Evolutionary conservation across 2,329 filamentous ascomycete species (phyloP), one percentile per base, ranked within the genome.

Genomic region (Colletotrichum higginsianum): DNA sequence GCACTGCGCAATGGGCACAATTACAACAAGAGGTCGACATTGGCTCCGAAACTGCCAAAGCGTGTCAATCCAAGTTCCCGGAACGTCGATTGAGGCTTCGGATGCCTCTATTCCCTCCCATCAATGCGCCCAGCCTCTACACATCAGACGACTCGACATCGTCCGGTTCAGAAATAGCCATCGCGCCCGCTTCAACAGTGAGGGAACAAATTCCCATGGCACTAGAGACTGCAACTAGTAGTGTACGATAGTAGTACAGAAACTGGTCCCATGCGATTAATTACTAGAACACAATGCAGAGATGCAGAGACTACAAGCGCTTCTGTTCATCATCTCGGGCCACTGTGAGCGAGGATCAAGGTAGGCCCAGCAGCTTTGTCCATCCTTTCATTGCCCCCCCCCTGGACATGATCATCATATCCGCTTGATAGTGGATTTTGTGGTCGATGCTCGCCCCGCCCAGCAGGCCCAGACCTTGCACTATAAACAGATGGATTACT

Each of bases 401-500:
- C 52, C 52, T 16, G 40, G 15, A 55, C 52, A n/a, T n/a, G 52
- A 55, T 55, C 23, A 38, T 30, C 52, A 38, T n/a, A 55, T 55
- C 52, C 52, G 52, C 26, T 55, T 21, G 26, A n/a, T 16, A 18
- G 52, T 55, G 52, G 52, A 30, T 26, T 18, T 30, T n/a, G 16
- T n/a, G 52, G 26, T 38, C 52, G 18, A 38, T 55, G 52, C 52
- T 55, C 52, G 35, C 12, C 52, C 52, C 30, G 52, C 26, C 52
- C 30, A 35, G 18, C 30, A 35, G 52, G 15, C 40, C 40, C 30
- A 55, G 16, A 38, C n/a, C 52, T 55, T 55, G 8, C 8, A 30
- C 30, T 30, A 30, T 30, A 38, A 55, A 38, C 30, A 16, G 13
- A 55, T 26, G 52, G 30, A 23, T 12, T 3, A 21, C 23, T 23